Conservation (phyloP, 148 eudicot genomes). For the Rhododendron kiyosumense region DNA sequence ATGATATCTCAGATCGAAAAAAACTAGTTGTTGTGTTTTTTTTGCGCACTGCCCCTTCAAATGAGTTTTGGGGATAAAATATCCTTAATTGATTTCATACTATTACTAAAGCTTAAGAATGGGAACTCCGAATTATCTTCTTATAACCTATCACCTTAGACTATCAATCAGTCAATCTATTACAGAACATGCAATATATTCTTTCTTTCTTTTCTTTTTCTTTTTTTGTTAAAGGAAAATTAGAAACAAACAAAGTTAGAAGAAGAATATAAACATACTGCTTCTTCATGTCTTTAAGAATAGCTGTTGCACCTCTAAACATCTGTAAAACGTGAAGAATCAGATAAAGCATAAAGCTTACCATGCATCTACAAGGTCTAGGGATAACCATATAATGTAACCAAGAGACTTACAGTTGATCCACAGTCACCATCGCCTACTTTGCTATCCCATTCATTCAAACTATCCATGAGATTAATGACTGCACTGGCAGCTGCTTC, state of each 20-base stretch:
- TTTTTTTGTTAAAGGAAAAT: neutral
- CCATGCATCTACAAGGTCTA: neutral
- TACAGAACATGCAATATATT: neutral
- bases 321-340: slow-evolving; percentile 50
- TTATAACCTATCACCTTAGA: neutral
- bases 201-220: neutral
- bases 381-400: slow-evolving; percentile 4
- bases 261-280: slow-evolving; percentile 35
- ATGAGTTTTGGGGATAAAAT: neutral
- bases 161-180: neutral
- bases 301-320: slow-evolving; percentile 83
- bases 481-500: slow-evolving; percentile 77
- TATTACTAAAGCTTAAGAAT: neutral
- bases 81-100: neutral
- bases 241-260: slow-evolving; percentile 1
- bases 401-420: slow-evolving; percentile 64
- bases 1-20: neutral
- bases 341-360: slow-evolving; percentile 8
- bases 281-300: slow-evolving; percentile 81
- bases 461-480: slow-evolving; percentile 58
- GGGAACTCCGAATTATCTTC: neutral
- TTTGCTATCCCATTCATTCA: slow-evolving; percentile 96
- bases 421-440: slow-evolving; percentile 99
- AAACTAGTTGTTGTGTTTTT: neutral
- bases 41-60: neutral